Conservation (phyloP, 2,329 filamentous ascomycete species). For the Neobulgaria alba region DNA sequence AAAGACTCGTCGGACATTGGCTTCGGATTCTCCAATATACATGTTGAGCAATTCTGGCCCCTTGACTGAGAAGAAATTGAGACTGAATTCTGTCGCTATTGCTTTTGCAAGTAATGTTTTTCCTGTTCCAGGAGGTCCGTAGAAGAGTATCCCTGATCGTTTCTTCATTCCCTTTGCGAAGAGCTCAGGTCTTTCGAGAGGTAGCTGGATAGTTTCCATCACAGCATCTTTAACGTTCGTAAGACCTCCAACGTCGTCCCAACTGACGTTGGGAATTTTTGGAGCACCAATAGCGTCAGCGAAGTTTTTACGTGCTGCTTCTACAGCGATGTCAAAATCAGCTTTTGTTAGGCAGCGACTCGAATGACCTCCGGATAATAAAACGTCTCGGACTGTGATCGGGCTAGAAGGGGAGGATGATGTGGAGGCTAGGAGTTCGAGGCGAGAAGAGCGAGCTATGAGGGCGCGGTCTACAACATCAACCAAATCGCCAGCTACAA, state of each 20-base stretch:
- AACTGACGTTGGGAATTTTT: slow-evolving; percentile 94
- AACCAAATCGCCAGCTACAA: slow-evolving; percentile 88
- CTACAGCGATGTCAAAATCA: slow-evolving; percentile 89
- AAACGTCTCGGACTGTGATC: slow-evolving; percentile 71
- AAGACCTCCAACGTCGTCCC: slow-evolving; percentile 91
- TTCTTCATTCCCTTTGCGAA: slow-evolving; percentile 99
- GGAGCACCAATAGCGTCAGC: slow-evolving; percentile 94
- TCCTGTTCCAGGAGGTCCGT: slow-evolving; percentile 82
- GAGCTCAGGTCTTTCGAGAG: slow-evolving; percentile 81
- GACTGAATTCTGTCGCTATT: slow-evolving; percentile 85
- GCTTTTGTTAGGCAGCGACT: slow-evolving; percentile 69
- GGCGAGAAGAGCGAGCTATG: slow-evolving; percentile 64
- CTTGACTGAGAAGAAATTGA: slow-evolving; percentile 93
- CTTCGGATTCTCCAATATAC: slow-evolving; percentile 93
- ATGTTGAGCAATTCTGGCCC: slow-evolving; percentile 88
- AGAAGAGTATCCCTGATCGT: slow-evolving; percentile 85
- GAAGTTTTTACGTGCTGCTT: slow-evolving; percentile 94
- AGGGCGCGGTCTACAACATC: slow-evolving; percentile 89
- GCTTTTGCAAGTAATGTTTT: slow-evolving; percentile 91
- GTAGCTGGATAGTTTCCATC: slow-evolving; percentile 91
- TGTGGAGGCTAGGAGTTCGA: slow-evolving; percentile 60
- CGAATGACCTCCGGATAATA: slow-evolving; percentile 74
- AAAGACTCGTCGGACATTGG: slow-evolving; percentile 83
- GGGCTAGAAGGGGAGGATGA: slow-evolving; percentile 35
- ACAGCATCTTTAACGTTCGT: slow-evolving; percentile 95